Evolutionary conservation across 2,329 filamentous ascomycete species (phyloP), one percentile per base, ranked within the genome.

Genomic region (Huntiella bhutanensis): DNA sequence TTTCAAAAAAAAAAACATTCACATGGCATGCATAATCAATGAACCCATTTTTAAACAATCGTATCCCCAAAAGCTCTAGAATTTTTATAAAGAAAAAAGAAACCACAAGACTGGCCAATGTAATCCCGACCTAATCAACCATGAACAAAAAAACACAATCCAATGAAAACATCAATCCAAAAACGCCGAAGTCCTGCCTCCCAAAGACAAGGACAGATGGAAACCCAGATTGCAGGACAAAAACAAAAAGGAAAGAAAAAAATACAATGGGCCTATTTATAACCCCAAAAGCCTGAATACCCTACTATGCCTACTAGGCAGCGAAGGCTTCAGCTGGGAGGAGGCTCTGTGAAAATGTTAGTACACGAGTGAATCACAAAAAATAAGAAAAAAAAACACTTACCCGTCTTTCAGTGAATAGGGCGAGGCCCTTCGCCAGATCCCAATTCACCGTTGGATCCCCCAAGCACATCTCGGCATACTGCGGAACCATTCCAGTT

Each of bases 401-500:
- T 65, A 81, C 82, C 68, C 79, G 85, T 48, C 82, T 77, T 53
- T 79, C 72, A 51, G 79, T 72, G 57, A 94, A 95, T 32, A 82
- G 75, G 46, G 70, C 65, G 53, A 87, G 63, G 2, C 87, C 88
- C 53, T 73, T 71, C 34, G 82, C 73, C 42, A 87, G 75, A 58
- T 92, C 74, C 85, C 86, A 96, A 34, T 70, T 73, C 48, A 80
- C 83, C 17, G 17, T 47, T 5, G 41, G 17, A 49, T 86, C 77
- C 2, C 75, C 70, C 12, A 96, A 68, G 55, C 88, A 95, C 67
- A 92, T 73, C 53, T 79, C 73, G 1, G 86, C 81, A 58, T 82
- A 93, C 49, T 82, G 68, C 7, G 77, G 62, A 6, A 75, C 91
- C 77, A 98, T 85, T 48, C 77, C 75, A 1, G 87, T 94, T 55